phyloP scores from a whole-genome alignment of 768 basidiomycete species.

The Gautieria morchelliformis region DNA sequence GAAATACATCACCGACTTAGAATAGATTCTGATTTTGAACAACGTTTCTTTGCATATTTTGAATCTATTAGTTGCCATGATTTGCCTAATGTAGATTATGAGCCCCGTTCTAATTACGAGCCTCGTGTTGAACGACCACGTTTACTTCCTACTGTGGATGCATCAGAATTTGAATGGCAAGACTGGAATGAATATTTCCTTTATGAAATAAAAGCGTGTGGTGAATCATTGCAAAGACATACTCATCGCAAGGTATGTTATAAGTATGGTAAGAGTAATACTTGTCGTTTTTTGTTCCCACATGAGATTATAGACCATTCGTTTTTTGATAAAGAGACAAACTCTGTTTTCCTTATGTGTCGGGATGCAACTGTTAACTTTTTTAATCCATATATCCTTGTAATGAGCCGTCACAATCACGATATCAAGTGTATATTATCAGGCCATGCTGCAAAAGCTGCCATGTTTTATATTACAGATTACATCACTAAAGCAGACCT shows the following conservation, averaged over 20 bases:
- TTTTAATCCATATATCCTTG: slow-evolving; percentile 24
- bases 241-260: slow-evolving; percentile 18
- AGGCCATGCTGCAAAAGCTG: slow-evolving; percentile 22
- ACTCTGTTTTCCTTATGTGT: slow-evolving; percentile 23
- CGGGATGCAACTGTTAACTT: slow-evolving; percentile 22
- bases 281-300: slow-evolving; percentile 25
- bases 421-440: slow-evolving; percentile 27
- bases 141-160: not conserved
- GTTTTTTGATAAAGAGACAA: slow-evolving; percentile 21
- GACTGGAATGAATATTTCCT: slow-evolving; percentile 12
- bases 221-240: slow-evolving; percentile 17
- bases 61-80: slow-evolving; percentile 19
- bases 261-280: slow-evolving; percentile 20
- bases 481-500: slow-evolving; percentile 27
- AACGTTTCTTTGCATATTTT: slow-evolving; percentile 15
- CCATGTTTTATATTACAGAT: slow-evolving; percentile 28
- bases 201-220: slow-evolving; percentile 15
- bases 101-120: slow-evolving; percentile 12
- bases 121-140: slow-evolving; percentile 19
- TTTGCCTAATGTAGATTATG: slow-evolving; percentile 16
- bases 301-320: slow-evolving; percentile 22
- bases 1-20: slow-evolving; percentile 16
- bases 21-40: slow-evolving; percentile 11
- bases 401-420: slow-evolving; percentile 27
- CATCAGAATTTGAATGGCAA: not conserved